Conservation (phyloP, 2,329 filamentous ascomycete species). For the Blastomyces percursus region DNA sequence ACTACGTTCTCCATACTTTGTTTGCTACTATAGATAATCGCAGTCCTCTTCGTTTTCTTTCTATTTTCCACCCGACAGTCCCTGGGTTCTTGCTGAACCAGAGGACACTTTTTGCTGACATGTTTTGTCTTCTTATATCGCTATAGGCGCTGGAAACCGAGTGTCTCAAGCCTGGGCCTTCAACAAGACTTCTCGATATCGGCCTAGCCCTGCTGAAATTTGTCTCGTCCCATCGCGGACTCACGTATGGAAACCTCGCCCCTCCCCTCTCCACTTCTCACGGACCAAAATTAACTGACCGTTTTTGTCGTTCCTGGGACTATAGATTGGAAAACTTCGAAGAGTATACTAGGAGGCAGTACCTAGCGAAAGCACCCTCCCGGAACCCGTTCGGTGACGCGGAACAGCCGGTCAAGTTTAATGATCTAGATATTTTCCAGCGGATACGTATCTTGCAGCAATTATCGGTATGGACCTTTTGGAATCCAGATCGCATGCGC, state of each 20-base stretch:
- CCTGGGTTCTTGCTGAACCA: not conserved
- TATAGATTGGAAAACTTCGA: slow-evolving; percentile 75
- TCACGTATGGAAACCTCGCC: slow-evolving; percentile 55
- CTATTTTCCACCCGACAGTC: not conserved
- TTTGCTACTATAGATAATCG: not conserved
- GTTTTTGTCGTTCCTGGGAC: slow-evolving; percentile 10
- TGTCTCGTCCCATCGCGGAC: slow-evolving; percentile 81
- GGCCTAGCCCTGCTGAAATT: slow-evolving; percentile 82
- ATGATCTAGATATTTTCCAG: slow-evolving; percentile 68
- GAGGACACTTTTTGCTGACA: not conserved
- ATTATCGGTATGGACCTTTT: slow-evolving; percentile 78
- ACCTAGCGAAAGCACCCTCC: slow-evolving; percentile 62
- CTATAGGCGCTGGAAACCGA: slow-evolving; percentile 74
- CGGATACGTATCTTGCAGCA: slow-evolving; percentile 75
- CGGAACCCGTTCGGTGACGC: slow-evolving; percentile 76
- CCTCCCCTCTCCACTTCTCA: not conserved
- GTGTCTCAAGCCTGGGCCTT: slow-evolving; percentile 65
- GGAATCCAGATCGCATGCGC: slow-evolving; percentile 74
- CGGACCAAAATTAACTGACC: not conserved
- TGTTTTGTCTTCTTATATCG: not conserved
- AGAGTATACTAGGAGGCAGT: slow-evolving; percentile 85
- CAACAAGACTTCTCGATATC: slow-evolving; percentile 64
- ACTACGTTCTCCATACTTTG: not conserved
- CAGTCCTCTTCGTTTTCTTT: not conserved
- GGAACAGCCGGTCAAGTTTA: slow-evolving; percentile 61